phyloP scores from a whole-genome alignment of 2,329 filamentous ascomycete genomes.

The Phaeosphaeria sp. region DNA sequence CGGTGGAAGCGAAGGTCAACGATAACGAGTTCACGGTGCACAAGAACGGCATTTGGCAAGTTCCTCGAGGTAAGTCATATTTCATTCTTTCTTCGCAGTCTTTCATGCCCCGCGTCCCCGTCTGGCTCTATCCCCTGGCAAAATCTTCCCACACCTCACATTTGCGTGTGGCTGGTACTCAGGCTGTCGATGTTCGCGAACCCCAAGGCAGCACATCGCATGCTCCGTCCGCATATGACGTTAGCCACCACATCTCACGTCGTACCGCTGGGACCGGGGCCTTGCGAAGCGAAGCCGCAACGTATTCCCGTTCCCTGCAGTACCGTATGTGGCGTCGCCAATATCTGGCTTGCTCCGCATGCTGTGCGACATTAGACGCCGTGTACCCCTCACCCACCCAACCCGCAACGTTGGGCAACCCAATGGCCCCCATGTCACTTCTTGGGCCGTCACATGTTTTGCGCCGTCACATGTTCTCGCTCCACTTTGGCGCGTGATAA shows the following conservation, averaged over 20 bases:
- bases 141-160: background rate
- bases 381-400: constrained; percentile 9
- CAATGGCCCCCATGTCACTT: background rate
- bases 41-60: constrained; percentile 90
- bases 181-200: constrained; percentile 37
- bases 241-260: constrained; percentile 21
- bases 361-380: constrained; percentile 34
- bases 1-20: constrained; percentile 79
- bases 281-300: constrained; percentile 19
- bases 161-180: no score
- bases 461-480: constrained; percentile 1
- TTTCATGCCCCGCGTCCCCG: background rate
- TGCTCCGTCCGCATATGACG: constrained; percentile 13
- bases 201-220: constrained; percentile 25
- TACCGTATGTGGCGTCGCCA: constrained; percentile 28
- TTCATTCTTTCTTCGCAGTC: constrained; percentile 9
- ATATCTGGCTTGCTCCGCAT: constrained; percentile 20
- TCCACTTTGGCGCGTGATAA: constrained; percentile 3
- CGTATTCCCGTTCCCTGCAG: constrained; percentile 21
- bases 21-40: constrained; percentile 80
- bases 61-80: constrained; percentile 80
- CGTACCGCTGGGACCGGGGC: constrained; percentile 23
- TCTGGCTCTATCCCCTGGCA: constrained; percentile 2
- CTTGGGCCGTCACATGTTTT: no score
- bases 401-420: background rate